phyloP scores from a whole-genome alignment of 257 asterid species.

The Scutellaria baicalensis region DNA sequence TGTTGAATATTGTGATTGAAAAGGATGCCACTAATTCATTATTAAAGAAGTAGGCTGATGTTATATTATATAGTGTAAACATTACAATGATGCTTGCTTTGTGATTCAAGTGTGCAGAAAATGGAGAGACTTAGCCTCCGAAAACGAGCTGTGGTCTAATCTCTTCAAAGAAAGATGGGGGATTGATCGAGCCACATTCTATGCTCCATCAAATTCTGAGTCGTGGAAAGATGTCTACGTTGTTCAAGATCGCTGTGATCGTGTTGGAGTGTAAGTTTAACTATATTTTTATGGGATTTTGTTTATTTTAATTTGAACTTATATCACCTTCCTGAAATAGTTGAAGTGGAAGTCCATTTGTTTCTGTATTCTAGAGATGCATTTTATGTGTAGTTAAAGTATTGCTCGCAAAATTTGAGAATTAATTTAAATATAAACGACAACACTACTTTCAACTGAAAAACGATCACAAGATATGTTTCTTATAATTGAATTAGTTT shows the following conservation, averaged over 20 bases:
- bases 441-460: too few species aligned
- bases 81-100: conserved; percentile 4
- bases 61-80: neutral
- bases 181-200: conserved; percentile 42
- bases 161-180: conserved; percentile 78
- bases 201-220: conserved; percentile 45
- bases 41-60: neutral
- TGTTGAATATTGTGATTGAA: neutral
- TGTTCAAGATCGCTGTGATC: conserved; percentile 75
- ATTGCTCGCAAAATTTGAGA: too few species aligned
- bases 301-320: neutral
- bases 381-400: neutral
- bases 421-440: too few species aligned
- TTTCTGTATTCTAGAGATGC: neutral
- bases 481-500: too few species aligned
- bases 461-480: too few species aligned
- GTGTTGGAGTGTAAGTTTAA: conserved; percentile 64
- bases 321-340: neutral
- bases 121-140: conserved; percentile 61
- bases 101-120: conserved; percentile 65
- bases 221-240: conserved; percentile 70
- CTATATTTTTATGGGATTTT: neutral
- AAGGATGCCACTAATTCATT: neutral
- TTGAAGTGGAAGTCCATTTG: neutral
- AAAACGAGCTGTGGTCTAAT: conserved; percentile 48